These are phyloP conservation scores for Aspergillus unguis DNA, from an alignment of 2,329 filamentous ascomycete genomes.

Conservation along the genomic window DNA sequence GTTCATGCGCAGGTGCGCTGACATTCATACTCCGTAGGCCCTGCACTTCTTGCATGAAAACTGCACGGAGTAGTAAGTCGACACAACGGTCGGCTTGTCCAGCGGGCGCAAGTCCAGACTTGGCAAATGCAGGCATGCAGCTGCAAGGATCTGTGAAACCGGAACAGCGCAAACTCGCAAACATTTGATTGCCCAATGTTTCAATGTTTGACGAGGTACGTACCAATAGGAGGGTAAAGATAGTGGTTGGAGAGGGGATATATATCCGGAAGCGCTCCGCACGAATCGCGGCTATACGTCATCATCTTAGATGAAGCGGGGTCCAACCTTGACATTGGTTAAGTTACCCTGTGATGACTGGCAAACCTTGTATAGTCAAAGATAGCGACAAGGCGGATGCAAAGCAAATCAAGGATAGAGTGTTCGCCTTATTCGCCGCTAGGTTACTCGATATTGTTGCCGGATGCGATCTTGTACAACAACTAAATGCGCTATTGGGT, in stretches of 20 bases:
- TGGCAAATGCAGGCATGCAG: slow-evolving; percentile 10
- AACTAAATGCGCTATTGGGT: not conserved
- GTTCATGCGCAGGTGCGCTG: not conserved
- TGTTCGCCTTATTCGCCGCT: not conserved
- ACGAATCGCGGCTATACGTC: slow-evolving; percentile 1
- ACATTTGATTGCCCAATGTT: too few species aligned
- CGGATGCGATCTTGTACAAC: not conserved
- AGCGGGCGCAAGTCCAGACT: slow-evolving; percentile 1
- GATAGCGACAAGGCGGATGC: not conserved
- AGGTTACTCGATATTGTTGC: slow-evolving; percentile 1
- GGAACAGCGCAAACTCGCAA: not conserved
- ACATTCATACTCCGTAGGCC: not conserved
- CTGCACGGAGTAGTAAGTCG: not conserved
- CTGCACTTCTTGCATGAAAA: not conserved
- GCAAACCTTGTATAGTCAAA: not conserved
- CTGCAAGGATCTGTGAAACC: slow-evolving; percentile 5
- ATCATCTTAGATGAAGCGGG: slow-evolving; percentile 1
- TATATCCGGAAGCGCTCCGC: not conserved
- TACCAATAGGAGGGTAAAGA: slow-evolving; percentile 3
- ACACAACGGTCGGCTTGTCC: not conserved
- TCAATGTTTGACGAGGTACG: not conserved
- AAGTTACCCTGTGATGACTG: not conserved
- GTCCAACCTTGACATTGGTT: not conserved
- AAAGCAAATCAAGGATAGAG: not conserved
- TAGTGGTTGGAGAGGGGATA: not conserved